Evolutionary conservation across 2,329 filamentous ascomycete genomes (phyloP), one percentile per base, ranked within the genome.

Genomic region (Alternaria triticimaculans): DNA sequence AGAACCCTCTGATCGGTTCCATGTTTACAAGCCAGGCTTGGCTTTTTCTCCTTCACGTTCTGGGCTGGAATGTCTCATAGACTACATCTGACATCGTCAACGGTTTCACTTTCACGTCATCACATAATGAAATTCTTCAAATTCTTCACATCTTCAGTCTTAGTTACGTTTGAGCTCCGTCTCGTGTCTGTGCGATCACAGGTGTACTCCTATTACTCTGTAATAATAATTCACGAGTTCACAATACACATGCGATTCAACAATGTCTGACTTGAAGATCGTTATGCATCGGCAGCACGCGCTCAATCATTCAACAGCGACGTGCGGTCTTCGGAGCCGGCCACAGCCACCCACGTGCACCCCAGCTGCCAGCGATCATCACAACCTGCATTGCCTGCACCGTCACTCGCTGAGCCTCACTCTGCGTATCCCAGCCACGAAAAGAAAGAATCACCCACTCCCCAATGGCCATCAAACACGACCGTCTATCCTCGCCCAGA

Each of bases 1-100:
- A 70, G 68, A 70, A 67, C 68, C 68, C 68, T 63, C 66, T 56
- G 66, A 70, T 53, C 59, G 68, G 68, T 66, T 70, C 68, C 68
- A 69, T 70, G 65, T 62, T 41, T 41, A 30, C 33, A 33, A 45
- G 57, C 51, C 46, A 56, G 57, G 26, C 28, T 56, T 43, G 57
- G 57, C 57, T n/a, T 21, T 50, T 50, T 55, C 53, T n/a, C 20
- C 26, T 50, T 60, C 30, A 49, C 44, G 37, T 20, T 50, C 46
- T 58, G 50, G 61, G 45, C 23, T 51, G 26, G 57, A 26, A 20
- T 41, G 46, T 46, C 45, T 50, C 15, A 56, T 60, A 60, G 61
- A 60, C 33, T 44, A 20, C 57, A 54, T 54, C 37, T 41, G 45
- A 44, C 41, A 56, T 60, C 44, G 48, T 49, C 49, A 55, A 55